phyloP scores from a whole-genome alignment of 2,329 filamentous ascomycete genomes.

The Daldinia sp. region DNA sequence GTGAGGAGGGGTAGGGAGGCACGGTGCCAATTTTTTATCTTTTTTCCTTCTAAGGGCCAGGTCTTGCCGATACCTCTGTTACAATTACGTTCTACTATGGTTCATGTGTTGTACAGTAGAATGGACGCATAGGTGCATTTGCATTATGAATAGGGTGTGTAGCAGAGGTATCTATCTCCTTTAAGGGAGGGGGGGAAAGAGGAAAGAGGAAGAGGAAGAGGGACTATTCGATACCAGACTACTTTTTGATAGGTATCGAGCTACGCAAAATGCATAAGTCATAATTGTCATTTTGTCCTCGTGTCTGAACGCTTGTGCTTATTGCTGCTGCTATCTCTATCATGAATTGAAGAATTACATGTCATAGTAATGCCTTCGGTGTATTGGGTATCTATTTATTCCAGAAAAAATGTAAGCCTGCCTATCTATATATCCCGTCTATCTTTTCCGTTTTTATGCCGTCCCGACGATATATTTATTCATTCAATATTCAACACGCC shows the following conservation, averaged over 20 bases:
- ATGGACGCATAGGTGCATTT: constrained; percentile 30
- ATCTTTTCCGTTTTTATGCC: too few species aligned
- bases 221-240: constrained; percentile 19
- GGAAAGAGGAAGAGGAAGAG: not conserved
- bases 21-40: constrained; percentile 5
- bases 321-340: not conserved
- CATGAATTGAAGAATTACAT: not conserved
- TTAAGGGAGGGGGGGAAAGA: too few species aligned
- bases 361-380: not conserved
- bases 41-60: constrained; percentile 17
- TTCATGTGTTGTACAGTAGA: constrained; percentile 35
- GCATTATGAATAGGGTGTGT: constrained; percentile 27
- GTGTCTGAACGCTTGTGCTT: constrained; percentile 5
- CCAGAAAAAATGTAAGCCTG: not conserved
- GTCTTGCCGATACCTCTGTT: constrained; percentile 29
- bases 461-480: too few species aligned
- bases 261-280: constrained; percentile 23
- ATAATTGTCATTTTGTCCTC: not conserved
- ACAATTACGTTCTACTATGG: constrained; percentile 22
- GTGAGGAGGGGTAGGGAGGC: constrained; percentile 4
- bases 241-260: constrained; percentile 14
- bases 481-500: constrained; percentile 15
- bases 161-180: constrained; percentile 17
- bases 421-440: not conserved
- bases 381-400: not conserved